Percentiles rank a stretch among this genome's conserved stretches.
Conservation (phyloP, 2,329 filamentous ascomycete species). For the Alternaria panax region DNA sequence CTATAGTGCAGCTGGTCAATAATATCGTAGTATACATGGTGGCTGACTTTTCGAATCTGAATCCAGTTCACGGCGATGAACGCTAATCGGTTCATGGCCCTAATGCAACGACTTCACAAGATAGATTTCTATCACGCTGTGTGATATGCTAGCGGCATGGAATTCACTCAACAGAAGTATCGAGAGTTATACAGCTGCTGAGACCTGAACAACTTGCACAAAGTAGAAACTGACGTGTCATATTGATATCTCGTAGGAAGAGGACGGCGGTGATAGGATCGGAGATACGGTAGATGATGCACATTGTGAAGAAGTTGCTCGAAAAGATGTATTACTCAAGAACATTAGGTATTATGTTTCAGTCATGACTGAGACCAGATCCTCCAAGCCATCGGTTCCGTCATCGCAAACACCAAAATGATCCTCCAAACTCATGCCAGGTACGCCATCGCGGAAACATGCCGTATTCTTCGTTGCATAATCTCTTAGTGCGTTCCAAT, state of each 20-base stretch:
- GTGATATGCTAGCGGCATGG: not conserved
- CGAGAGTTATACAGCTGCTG: not conserved
- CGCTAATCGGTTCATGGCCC: not conserved
- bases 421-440: constrained; percentile 12
- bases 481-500: constrained; percentile 23
- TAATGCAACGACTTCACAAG: not conserved
- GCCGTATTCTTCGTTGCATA: constrained; percentile 33
- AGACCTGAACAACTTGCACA: not conserved
- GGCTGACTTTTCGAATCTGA: not conserved
- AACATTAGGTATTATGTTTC: not conserved
- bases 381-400: constrained; percentile 13
- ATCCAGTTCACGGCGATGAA: not conserved
- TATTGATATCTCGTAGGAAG: not conserved
- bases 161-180: not conserved
- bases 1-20: not conserved
- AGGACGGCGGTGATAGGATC: too few species aligned
- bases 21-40: not conserved
- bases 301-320: not conserved
- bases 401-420: constrained; percentile 12
- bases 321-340: not conserved
- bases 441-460: constrained; percentile 32
- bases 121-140: not conserved
- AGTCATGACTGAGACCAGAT: not conserved
- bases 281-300: not conserved
- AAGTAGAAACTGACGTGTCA: not conserved